Evolutionary conservation across 352 stramenopile genomes (phyloP).

Genomic region (Pythium guiyangense): DNA sequence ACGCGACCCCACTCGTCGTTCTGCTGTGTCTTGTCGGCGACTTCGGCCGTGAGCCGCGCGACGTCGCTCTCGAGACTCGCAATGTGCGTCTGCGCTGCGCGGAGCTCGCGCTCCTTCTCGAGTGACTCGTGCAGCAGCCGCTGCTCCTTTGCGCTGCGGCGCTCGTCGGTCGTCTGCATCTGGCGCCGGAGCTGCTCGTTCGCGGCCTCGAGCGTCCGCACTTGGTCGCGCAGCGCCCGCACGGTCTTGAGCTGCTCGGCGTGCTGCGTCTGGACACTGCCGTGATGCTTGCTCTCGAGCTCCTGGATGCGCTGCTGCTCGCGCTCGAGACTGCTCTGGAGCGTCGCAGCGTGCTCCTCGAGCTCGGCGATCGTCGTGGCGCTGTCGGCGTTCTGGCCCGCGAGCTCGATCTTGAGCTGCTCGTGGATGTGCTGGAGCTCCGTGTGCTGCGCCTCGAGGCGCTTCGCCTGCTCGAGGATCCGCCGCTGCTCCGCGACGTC

Average conservation of each 20-base stretch:
- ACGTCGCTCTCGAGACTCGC: slow-evolving; percentile 27
- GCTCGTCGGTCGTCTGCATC: slow-evolving; percentile 32
- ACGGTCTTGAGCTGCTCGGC: slow-evolving; percentile 13
- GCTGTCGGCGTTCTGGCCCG: slow-evolving; percentile 26
- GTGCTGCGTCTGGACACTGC: slow-evolving; percentile 21
- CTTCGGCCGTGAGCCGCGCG: slow-evolving; percentile 11
- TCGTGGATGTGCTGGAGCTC: slow-evolving; percentile 32
- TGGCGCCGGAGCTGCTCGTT: slow-evolving; percentile 33
- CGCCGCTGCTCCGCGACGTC: slow-evolving; percentile 17
- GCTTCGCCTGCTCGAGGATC: slow-evolving; percentile 13
- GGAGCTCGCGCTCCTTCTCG: slow-evolving; percentile 42
- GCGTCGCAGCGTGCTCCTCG: slow-evolving; percentile 45
- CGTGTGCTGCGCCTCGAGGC: slow-evolving; percentile 20
- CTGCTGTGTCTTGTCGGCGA: slow-evolving; percentile 17
- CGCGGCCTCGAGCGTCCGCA: slow-evolving; percentile 25
- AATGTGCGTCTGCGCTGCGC: slow-evolving; percentile 25
- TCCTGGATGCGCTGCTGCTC: slow-evolving; percentile 44
- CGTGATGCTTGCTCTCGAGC: slow-evolving; percentile 28
- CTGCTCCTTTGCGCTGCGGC: slow-evolving; percentile 34
- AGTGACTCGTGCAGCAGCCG: slow-evolving; percentile 45
- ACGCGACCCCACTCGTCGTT: slow-evolving; percentile 26
- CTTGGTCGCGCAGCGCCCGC: slow-evolving; percentile 14
- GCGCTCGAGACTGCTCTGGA: slow-evolving; percentile 59
- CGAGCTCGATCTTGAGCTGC: slow-evolving; percentile 30
- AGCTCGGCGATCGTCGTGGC: slow-evolving; percentile 26